Percentiles rank a stretch among this genome's conserved stretches.
phyloP scores from a whole-genome alignment of 1,284 basidiomycete species.

The Rhodotorula sp. region DNA sequence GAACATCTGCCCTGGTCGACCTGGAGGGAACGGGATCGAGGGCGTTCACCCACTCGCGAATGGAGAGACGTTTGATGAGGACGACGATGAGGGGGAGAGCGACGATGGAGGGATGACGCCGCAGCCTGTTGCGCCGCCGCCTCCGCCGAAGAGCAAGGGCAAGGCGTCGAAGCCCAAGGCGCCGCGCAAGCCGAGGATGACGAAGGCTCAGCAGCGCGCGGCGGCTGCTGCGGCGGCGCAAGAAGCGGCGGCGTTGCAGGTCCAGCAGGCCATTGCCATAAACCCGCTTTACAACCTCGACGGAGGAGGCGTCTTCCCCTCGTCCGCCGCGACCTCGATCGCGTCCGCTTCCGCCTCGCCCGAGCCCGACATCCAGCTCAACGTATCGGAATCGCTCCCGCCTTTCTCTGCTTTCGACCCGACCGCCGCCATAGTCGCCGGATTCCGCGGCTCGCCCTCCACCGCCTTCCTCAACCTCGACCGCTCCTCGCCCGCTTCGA shows the following conservation, averaged over 20 bases:
- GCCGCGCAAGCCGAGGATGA: conserved; percentile 6
- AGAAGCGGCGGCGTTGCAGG: neutral
- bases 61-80: neutral
- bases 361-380: neutral
- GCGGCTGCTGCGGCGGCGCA: neutral
- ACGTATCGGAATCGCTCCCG: conserved; percentile 1
- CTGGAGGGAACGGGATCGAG: conserved; percentile 1
- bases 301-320: neutral
- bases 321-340: conserved; percentile 1
- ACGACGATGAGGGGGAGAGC: conserved; percentile 13
- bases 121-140: neutral
- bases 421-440: neutral
- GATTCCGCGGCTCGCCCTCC: conserved; percentile 15
- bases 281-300: conserved; percentile 11
- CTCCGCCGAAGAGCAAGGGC: conserved; percentile 1
- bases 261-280: neutral
- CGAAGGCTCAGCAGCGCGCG: conserved; percentile 1
- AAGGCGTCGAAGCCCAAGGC: conserved; percentile 4
- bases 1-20: conserved; percentile 23
- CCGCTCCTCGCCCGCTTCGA: neutral
- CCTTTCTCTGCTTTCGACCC: conserved; percentile 10
- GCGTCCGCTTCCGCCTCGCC: conserved; percentile 3
- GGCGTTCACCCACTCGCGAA: conserved; percentile 5
- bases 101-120: conserved; percentile 13
- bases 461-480: conserved; percentile 14